A percentile compares a stretch with the other conserved stretches of the same genome.
These are phyloP conservation scores for Luzula sylvatica DNA, from an alignment of 176 grass and related monocot species.

Conservation along the genomic window DNA sequence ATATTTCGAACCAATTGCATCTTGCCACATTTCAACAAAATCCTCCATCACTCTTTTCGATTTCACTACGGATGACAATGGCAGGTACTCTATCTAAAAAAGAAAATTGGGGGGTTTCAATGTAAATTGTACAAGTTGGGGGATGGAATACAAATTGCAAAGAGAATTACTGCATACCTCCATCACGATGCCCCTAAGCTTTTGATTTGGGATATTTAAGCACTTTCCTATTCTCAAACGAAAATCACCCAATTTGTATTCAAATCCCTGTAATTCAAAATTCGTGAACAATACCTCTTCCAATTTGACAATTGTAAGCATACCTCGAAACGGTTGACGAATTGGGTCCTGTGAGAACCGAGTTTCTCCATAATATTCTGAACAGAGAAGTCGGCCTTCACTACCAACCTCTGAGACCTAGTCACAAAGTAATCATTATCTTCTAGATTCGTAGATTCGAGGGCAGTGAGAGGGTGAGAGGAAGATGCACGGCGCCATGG, in stretches of 20 bases:
- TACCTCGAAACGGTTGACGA: conserved; percentile 78
- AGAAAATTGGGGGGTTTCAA: conserved; percentile 19
- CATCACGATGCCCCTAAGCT: conserved; percentile 82
- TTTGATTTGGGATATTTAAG: conserved; percentile 47
- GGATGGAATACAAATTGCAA: too few species aligned
- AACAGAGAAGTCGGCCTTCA: conserved; percentile 50
- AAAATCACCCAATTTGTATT: conserved; percentile 85
- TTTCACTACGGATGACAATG: conserved; percentile 74
- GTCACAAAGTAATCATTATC: conserved; percentile 80
- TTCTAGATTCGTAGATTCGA: too few species aligned
- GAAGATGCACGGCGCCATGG: too few species aligned
- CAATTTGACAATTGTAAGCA: too few species aligned
- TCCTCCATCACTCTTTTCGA: conserved; percentile 68
- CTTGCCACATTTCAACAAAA: conserved; percentile 87
- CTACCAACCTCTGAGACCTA: conserved; percentile 41
- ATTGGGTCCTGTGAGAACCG: conserved; percentile 68
- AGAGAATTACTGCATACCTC: too few species aligned
- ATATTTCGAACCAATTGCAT: conserved; percentile 43
- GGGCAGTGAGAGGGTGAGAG: too few species aligned
- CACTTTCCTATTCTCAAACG: conserved; percentile 86
- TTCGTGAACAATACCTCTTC: too few species aligned
- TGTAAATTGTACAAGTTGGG: too few species aligned
- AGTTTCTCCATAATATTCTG: conserved; percentile 89
- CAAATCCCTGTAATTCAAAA: conserved; percentile 48
- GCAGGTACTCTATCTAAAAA: conserved; percentile 76